phyloP scores from a whole-genome alignment of 2,329 filamentous ascomycete species.

The Botrytis squamosa region DNA sequence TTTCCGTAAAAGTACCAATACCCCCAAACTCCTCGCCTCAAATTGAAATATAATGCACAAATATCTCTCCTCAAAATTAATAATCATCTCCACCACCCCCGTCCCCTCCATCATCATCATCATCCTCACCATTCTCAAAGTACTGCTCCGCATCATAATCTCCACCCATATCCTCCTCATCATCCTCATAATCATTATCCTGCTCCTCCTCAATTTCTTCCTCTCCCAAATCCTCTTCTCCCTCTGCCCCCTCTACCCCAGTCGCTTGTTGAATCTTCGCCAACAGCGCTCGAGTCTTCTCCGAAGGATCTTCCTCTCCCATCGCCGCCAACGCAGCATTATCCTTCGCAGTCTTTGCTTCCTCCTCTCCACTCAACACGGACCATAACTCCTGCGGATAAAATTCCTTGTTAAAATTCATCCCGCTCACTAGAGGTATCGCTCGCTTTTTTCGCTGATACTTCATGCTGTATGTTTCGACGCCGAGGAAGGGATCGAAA shows the following conservation, averaged over 20 bases:
- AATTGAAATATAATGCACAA: neutral
- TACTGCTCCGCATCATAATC: conserved; percentile 66
- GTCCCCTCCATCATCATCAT: conserved; percentile 43
- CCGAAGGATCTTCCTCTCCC: conserved; percentile 36
- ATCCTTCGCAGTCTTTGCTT: conserved; percentile 37
- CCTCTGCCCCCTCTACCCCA: conserved; percentile 42
- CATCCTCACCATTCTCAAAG: conserved; percentile 58
- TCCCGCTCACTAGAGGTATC: conserved; percentile 53
- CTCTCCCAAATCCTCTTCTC: conserved; percentile 43
- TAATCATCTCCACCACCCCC: conserved; percentile 41
- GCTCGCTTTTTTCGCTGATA: conserved; percentile 56
- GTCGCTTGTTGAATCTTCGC: conserved; percentile 32
- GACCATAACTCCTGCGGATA: conserved; percentile 59
- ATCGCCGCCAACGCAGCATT: conserved; percentile 34
- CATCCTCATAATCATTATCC: conserved; percentile 51
- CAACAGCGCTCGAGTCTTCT: conserved; percentile 28
- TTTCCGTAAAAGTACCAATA: neutral
- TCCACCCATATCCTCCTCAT: conserved; percentile 58
- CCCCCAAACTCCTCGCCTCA: neutral
- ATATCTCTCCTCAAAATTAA: conserved; percentile 9
- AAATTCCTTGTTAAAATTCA: conserved; percentile 55
- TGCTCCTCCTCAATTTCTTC: conserved; percentile 43
- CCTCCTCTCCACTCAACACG: conserved; percentile 46
- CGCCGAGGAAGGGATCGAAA: conserved; percentile 61
- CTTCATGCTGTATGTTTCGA: conserved; percentile 58